These are phyloP conservation scores for Hapsidospora chrysogenum DNA, from an alignment of 495 filamentous ascomycete species.

Conservation along the genomic window DNA sequence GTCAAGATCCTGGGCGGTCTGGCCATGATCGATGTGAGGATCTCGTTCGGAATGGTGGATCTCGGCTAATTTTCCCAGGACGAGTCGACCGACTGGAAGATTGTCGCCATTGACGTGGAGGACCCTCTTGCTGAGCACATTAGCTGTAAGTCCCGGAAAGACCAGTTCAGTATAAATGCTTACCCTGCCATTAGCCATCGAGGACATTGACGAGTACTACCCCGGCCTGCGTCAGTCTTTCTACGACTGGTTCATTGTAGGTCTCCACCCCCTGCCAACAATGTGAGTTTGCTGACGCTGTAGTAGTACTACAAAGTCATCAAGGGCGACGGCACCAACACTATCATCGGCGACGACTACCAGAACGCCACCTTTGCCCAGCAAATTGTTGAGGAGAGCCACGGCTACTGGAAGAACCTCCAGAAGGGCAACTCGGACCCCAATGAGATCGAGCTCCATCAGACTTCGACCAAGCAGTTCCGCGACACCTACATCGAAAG, in stretches of 20 bases:
- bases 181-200: constrained; percentile 2
- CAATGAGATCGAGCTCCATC: background rate
- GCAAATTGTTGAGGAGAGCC: constrained; percentile 6
- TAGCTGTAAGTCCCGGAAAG: constrained; percentile 4
- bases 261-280: constrained; percentile 7
- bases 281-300: background rate
- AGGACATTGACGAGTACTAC: constrained; percentile 10
- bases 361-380: constrained; percentile 3
- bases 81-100: constrained; percentile 19
- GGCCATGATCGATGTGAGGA: constrained; percentile 12
- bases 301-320: constrained; percentile 1
- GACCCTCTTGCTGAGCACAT: constrained; percentile 10
- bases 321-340: background rate
- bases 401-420: constrained; percentile 8
- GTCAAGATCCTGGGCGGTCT: constrained; percentile 16
- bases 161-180: background rate
- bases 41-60: background rate
- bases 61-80: constrained; percentile 1
- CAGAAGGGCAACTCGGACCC: constrained; percentile 6
- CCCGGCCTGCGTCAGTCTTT: constrained; percentile 11
- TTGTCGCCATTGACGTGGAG: constrained; percentile 11
- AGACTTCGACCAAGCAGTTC: background rate
- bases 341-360: background rate
- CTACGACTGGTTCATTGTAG: constrained; percentile 12
- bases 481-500: background rate